These are phyloP conservation scores for Marasmius fiardii DNA, from an alignment of 1,284 basidiomycete genomes.

Conservation along the genomic window DNA sequence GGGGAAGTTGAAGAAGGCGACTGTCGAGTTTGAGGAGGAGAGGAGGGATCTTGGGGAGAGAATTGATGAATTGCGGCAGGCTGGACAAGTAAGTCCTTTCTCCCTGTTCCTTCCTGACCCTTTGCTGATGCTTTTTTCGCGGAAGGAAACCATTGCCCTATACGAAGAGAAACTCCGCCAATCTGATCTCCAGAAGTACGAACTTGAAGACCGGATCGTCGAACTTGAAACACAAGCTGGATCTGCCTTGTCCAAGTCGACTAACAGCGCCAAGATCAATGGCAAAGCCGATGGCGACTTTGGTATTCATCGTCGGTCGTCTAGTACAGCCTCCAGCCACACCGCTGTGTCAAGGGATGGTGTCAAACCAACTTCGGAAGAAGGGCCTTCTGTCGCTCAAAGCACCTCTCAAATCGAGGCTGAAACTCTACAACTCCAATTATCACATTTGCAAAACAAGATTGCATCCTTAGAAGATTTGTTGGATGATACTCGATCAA, in stretches of 20 bases:
- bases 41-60: conserved; percentile 53
- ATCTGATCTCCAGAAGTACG: conserved; percentile 72
- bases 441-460: conserved; percentile 81
- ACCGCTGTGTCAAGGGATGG: neutral
- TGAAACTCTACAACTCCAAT: conserved; percentile 85
- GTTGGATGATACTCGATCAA: conserved; percentile 74
- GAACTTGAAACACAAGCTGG: conserved; percentile 45
- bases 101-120: conserved; percentile 4
- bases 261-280: neutral
- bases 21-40: conserved; percentile 44
- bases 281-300: conserved; percentile 12
- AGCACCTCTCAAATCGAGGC: conserved; percentile 87
- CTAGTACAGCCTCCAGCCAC: conserved; percentile 31
- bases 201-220: conserved; percentile 69
- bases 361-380: neutral
- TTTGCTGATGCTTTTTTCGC: conserved; percentile 2
- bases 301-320: conserved; percentile 33
- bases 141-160: conserved; percentile 84
- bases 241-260: neutral
- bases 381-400: conserved; percentile 10
- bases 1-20: conserved; percentile 6
- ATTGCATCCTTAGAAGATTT: conserved; percentile 78
- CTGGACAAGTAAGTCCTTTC: conserved; percentile 66
- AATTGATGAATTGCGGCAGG: conserved; percentile 70
- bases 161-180: conserved; percentile 85